Base-by-base conservation (phyloP, 1,139 yeast genomes). In the Candida tetrigidarum region DNA sequence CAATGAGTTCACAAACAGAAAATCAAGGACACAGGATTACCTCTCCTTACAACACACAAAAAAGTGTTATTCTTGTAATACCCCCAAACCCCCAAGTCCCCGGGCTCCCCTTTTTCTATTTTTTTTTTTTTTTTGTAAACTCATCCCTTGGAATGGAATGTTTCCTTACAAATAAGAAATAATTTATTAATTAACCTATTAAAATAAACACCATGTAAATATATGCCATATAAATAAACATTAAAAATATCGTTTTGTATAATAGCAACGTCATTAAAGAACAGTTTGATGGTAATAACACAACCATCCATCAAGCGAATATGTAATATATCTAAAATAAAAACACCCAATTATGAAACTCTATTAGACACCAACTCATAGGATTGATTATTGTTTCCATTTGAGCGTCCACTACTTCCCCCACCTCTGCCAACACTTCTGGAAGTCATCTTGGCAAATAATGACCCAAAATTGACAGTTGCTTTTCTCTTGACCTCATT, bases 401-500 rank as follows among this genome's bases (percentile, higher is more conserved):
- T 28, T 22, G 11, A 29, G 16, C 32, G 7, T 20, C 40, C 18
- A 3, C 33, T 27, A 38, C 33, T 22, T 9, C 35, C 25, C 15
- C 25, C 22, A 11, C 34, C 34, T 30, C 34, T 15, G 14, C 37
- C 15, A n/a, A 11, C 9, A n/a, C 30, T 39, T 32, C 35, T 39
- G 6, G 32, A 28, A n/a, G 22, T 39, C 16, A 30, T 23, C 36
- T 29, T 38, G 18, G 36, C 32, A 19, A 49, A 39, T 14, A 35
- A 32, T 28, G 40, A 33, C 5, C 42, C 34, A 30, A 47, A 41
- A 16, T 12, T 37, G 18, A 43, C 19, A 15, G 40, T 34, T 12
- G 36, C 48, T 19, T 49, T 53, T 44, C 67, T 57, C 50, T 63
- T 70, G 22, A 58, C 49, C 14, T 44, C 41, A 38, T 64, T 56